Conservation (phyloP, 768 basidiomycete species). For the Exsudoporus frostii region DNA sequence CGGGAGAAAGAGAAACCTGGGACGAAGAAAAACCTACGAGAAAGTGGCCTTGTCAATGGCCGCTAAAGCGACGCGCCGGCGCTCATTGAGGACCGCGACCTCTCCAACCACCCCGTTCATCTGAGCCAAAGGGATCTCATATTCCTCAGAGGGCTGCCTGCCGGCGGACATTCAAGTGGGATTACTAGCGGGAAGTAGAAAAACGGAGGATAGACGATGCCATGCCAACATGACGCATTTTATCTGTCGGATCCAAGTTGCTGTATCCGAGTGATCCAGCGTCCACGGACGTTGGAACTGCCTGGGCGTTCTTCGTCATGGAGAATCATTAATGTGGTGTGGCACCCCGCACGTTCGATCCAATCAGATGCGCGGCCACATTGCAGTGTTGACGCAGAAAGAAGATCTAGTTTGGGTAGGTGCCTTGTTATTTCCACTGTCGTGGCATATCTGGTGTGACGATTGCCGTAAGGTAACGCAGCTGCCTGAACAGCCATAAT, state of each 20-base stretch:
- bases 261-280: too few species aligned
- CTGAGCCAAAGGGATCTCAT: background rate
- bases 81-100: background rate
- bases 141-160: background rate
- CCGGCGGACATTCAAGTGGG: background rate
- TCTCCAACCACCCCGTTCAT: background rate
- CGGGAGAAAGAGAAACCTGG: background rate
- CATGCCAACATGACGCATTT: background rate
- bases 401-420: too few species aligned
- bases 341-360: background rate
- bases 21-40: background rate
- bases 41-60: conserved; percentile 19
- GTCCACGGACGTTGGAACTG: too few species aligned
- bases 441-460: too few species aligned
- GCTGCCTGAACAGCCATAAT: background rate
- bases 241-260: background rate
- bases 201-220: too few species aligned
- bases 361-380: background rate
- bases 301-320: background rate
- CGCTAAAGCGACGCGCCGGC: background rate
- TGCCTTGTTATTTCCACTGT: too few species aligned
- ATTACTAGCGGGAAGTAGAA: background rate
- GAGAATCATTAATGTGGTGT: background rate
- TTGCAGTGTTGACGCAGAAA: background rate
- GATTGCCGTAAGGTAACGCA: too few species aligned